Base-by-base conservation (phyloP, 495 filamentous ascomycete genomes). In the Tuber melanosporum region DNA sequence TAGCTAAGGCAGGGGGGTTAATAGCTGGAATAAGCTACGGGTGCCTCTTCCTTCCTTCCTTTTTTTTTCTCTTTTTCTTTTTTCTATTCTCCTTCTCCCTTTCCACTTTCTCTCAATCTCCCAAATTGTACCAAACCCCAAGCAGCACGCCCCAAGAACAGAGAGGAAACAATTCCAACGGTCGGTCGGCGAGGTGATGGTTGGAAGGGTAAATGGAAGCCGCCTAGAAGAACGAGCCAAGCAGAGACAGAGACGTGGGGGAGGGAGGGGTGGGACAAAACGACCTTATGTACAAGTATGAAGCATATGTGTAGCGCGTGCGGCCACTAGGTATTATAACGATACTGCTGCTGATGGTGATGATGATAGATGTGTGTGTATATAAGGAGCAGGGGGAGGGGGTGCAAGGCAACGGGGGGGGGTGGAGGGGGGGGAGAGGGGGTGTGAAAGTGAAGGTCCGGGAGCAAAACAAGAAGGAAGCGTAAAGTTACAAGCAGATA, bases 121-220 rank as follows among this genome's bases (percentile, higher is more conserved):
- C 32, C 14, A 36, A 36, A 66, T 66, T 66, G 57, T 66, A 66
- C 57, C 57, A 36, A 66, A 66, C 3, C 57, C 57, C 75, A 80
- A 80, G 77, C 70, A 71, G 78, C 73, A 80, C 74, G 77, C 79
- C 47, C 77, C 73, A 76, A 80, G 78, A 74, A 47, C 77, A 80
- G 77, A 79, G 78, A 80, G 79, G 73, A 80, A 45, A 72, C 57
- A 36, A 14, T 66, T 26, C 36, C 26, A 66, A 66, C 57, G 57
- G 57, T 66, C 26, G 57, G 57, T 66, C 57, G 57, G 57, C 32
- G 57, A 66, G 57, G 14, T 66, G 26, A 66, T 66, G 32, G 57
- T 66, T 80, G 57, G 78, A 80, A 80, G 77, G 77, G 79, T 80
- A 80, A 80, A 80, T 80, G 78, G 78, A 80, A 80, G 78, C 71